Evolutionary conservation across 805 yeast species (phyloP), one percentile per base, ranked within the genome.

Genomic region (Metschnikowia lachancei): DNA sequence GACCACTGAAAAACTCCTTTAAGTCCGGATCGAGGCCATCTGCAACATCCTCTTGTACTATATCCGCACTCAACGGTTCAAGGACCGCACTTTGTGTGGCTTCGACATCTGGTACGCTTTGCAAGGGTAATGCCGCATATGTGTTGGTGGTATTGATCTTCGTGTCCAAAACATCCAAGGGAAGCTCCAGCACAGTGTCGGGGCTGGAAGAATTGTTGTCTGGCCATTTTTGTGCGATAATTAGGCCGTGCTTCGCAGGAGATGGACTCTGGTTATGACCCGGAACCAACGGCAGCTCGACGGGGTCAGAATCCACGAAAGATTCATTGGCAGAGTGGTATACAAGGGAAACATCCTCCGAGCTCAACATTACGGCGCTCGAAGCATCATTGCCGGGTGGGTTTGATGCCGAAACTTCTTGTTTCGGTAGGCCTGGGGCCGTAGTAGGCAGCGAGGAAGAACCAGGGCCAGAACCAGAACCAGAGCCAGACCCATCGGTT

Each of bases 1-100:
- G 29, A 13, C 41, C 43, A 14, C 32, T 50, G 44, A 48, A 42
- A 30, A 44, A 57, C 36, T 43, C 51, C 5, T 49, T 34, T 43
- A 58, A 37, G 44, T 55, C 56, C 18, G 48, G 33, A 43, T 57
- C 51, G 35, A 52, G 43, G 44, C 45, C 52, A 8, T 37, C 41
- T 3, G 36, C 45, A 4, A 22, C 45, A 2, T 35, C 45, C 7
- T 32, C 44, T 9, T 31, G 36, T 14, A 18, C 31, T n/a, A n/a
- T 11, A 24, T 19, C 11, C 12, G 14, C n/a, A 14, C 6, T 4
- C 10, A 19, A 11, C 7, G 38, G 28, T 5, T 19, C 38, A 35
- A 28, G 18, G 16, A 2, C n/a, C 14, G n/a, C 13, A 14, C 7
- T 8, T 16, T 16, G 17, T 4, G 19, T 10, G 35, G 14, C 19